Base-by-base conservation (phyloP, 2,329 filamentous ascomycete genomes). In the Fusarium coicis region DNA sequence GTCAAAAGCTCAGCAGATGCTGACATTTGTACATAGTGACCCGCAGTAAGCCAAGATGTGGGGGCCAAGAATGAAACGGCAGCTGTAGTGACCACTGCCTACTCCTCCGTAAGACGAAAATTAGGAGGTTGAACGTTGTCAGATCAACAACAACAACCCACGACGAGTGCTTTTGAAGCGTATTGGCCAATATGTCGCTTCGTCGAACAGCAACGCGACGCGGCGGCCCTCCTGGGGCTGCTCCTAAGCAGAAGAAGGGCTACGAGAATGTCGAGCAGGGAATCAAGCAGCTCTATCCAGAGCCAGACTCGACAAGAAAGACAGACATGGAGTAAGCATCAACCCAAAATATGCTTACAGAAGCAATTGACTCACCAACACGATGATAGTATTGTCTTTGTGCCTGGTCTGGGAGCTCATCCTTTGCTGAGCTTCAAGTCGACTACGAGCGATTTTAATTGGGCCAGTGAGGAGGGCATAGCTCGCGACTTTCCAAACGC, bases 361-460 rank as follows among this genome's bases (percentile, higher is more conserved):
- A 32, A 26, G 4, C 11, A 32, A 3, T 65, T 8, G 12, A 30
- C 26, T 21, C 10, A 44, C 19, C 28, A 18, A 56, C 16, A 6
- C 15, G 14, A 2, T 7, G 19, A 12, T 78, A 81, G 82, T 47
- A 84, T 85, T 37, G 81, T 85, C 4, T 82, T 84, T 18, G 82
- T 85, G 1, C 82, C 83, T 3, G 83, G 83, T 3, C 66, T 85
- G 18, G 83, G 81, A 3, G 82, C 83, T 12, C 72, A 83, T 55
- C 83, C 83, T 4, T 76, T 81, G 30, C 74, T 81, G 4, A 84
- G 83, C 56, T 85, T 83, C 79, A 81, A 78, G 57, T 84, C 82
- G 30, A 79, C 69, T 11, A 59, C 40, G 16, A 81, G 80, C 0
- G 77, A 78, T 18, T 85, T 84, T 55, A 85, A 84, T 70, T 85